These are phyloP conservation scores for Russula dissimulans DNA, from an alignment of 768 basidiomycete species.

Conservation along the genomic window DNA sequence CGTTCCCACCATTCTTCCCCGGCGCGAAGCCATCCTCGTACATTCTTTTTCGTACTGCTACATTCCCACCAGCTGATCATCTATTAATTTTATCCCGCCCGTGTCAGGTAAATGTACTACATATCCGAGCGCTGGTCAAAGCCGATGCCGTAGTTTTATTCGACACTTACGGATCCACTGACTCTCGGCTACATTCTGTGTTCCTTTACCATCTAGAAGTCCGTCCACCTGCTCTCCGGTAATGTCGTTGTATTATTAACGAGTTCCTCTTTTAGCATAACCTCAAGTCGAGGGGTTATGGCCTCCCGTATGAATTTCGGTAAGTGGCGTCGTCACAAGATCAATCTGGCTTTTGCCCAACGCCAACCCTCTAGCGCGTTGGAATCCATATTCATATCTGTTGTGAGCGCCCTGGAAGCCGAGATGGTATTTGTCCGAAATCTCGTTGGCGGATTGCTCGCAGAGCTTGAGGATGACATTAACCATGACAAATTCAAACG, in stretches of 20 bases:
- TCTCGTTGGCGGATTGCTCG: constrained; percentile 80
- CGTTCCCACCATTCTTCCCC: constrained; percentile 85
- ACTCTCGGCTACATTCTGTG: constrained; percentile 77
- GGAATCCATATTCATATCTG: constrained; percentile 87
- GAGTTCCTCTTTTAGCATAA: constrained; percentile 50
- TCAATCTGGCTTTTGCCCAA: constrained; percentile 13
- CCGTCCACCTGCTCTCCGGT: constrained; percentile 19
- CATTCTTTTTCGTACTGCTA: constrained; percentile 23
- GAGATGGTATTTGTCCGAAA: constrained; percentile 93
- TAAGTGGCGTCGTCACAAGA: constrained; percentile 28
- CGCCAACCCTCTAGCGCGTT: constrained; percentile 53
- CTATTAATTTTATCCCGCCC: not conserved
- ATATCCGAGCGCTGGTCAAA: constrained; percentile 91
- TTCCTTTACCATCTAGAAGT: constrained; percentile 87
- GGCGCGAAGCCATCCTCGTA: constrained; percentile 82
- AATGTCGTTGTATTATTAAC: constrained; percentile 4
- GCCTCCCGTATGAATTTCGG: constrained; percentile 85
- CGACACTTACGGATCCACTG: constrained; percentile 81
- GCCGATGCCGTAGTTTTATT: constrained; percentile 87
- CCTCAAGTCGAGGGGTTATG: constrained; percentile 58
- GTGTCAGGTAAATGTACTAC: constrained; percentile 78
- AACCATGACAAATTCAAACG: constrained; percentile 91
- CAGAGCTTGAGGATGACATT: constrained; percentile 92
- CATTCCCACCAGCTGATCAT: not conserved
- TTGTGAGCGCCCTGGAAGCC: constrained; percentile 86